Conservation (phyloP, 108 stramenopile genomes). For the Hondaea fermentalgiana region DNA sequence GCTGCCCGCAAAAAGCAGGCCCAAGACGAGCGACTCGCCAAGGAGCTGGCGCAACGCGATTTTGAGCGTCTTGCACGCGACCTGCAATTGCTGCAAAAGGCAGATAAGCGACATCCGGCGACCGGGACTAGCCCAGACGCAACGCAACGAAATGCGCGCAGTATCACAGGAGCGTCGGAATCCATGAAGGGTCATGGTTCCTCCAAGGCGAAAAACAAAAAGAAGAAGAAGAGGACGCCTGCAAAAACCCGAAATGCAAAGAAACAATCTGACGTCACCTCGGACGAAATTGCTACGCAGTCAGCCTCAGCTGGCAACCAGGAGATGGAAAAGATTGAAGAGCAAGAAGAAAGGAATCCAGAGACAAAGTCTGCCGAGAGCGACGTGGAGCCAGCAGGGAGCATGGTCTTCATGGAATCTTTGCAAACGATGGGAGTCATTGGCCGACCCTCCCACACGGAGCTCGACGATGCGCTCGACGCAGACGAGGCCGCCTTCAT, state of each 20-base stretch:
- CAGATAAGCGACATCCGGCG: too few relatives aligned
- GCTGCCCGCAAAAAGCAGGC: slow-evolving; percentile 2
- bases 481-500: neutral
- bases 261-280: too few relatives aligned
- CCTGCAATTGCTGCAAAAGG: neutral
- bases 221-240: neutral
- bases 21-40: neutral
- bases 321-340: neutral
- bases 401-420: neutral
- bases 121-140: too few relatives aligned
- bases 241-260: too few relatives aligned
- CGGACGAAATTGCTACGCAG: neutral
- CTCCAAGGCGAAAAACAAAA: neutral
- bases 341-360: neutral
- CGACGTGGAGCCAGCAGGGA: neutral
- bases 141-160: too few relatives aligned
- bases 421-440: neutral
- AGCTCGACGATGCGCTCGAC: neutral
- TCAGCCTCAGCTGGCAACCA: neutral
- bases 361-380: too few relatives aligned
- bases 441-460: neutral
- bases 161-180: too few relatives aligned
- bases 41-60: neutral
- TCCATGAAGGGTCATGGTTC: neutral
- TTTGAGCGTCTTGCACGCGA: neutral